These are phyloP conservation scores for Trypanosoma melophagium DNA, from an alignment of 208 protist species.

Conservation along the genomic window DNA sequence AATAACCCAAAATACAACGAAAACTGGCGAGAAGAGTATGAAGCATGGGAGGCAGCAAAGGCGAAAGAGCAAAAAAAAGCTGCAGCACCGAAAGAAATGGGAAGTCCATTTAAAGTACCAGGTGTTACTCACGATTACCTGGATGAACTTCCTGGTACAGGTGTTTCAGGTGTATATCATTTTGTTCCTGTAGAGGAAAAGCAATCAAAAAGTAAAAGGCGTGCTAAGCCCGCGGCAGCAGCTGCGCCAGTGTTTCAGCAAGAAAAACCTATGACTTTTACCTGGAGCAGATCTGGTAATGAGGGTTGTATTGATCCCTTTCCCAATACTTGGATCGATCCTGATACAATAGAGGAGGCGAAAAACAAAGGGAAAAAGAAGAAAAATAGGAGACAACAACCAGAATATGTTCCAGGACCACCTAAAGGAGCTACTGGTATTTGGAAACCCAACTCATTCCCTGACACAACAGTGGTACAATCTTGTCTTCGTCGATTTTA, in stretches of 20 bases:
- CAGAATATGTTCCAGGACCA: slow-evolving; percentile 30
- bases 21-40: slow-evolving; percentile 39
- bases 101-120: slow-evolving; percentile 46
- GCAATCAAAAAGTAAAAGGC: slow-evolving; percentile 36
- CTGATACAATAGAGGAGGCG: slow-evolving; percentile 21
- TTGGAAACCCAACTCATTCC: slow-evolving; percentile 84
- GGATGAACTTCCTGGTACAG: slow-evolving; percentile 74
- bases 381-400: slow-evolving; percentile 32
- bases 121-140: slow-evolving; percentile 63
- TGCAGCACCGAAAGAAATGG: slow-evolving; percentile 22
- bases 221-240: slow-evolving; percentile 14
- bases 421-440: slow-evolving; percentile 36
- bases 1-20: slow-evolving; percentile 67
- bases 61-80: slow-evolving; percentile 22
- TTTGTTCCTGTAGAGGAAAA: slow-evolving; percentile 43
- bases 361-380: slow-evolving; percentile 34
- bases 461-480: slow-evolving; percentile 68
- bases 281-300: slow-evolving; percentile 36
- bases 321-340: slow-evolving; percentile 73
- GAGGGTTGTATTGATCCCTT: slow-evolving; percentile 68
- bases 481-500: slow-evolving; percentile 85
- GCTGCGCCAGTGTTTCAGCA: slow-evolving; percentile 17
- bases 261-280: slow-evolving; percentile 50
- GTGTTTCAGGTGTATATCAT: slow-evolving; percentile 70
- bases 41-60: slow-evolving; percentile 28